phyloP scores from a whole-genome alignment of 768 basidiomycete genomes.

The Rhodotorula toruloides region DNA sequence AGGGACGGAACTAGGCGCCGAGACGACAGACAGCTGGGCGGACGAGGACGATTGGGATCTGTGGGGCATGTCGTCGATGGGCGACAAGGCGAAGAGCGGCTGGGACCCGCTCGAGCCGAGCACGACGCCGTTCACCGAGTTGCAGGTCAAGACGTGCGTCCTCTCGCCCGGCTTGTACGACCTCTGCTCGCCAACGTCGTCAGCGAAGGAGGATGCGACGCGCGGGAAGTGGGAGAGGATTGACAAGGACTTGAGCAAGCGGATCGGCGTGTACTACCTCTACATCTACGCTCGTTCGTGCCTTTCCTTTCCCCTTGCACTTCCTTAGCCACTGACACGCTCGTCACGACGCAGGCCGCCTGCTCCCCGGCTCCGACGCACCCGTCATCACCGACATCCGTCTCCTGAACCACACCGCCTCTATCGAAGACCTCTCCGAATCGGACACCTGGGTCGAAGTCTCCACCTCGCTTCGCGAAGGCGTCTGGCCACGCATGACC shows the following conservation, averaged over 20 bases:
- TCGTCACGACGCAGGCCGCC: neutral
- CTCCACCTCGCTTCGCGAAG: constrained; percentile 74
- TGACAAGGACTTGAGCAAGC: constrained; percentile 67
- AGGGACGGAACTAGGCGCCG: neutral
- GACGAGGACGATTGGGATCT: constrained; percentile 17
- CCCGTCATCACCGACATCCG: constrained; percentile 22
- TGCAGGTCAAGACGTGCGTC: constrained; percentile 35
- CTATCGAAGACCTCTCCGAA: constrained; percentile 64
- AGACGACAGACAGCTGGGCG: constrained; percentile 6
- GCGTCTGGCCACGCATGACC: constrained; percentile 50
- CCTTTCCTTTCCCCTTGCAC: neutral
- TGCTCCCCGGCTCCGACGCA: constrained; percentile 6
- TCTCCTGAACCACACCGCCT: constrained; percentile 57
- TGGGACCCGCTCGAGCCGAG: constrained; percentile 22
- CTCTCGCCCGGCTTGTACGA: constrained; percentile 40
- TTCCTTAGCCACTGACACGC: neutral
- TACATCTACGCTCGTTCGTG: constrained; percentile 47
- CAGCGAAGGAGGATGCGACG: constrained; percentile 40
- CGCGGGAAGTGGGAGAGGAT: constrained; percentile 80
- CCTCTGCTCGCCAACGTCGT: constrained; percentile 33
- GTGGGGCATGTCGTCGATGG: constrained; percentile 7
- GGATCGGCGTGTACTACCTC: constrained; percentile 59
- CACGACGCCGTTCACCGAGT: constrained; percentile 29
- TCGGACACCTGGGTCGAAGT: constrained; percentile 51
- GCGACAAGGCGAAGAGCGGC: neutral